Base-by-base conservation (phyloP, 176 grass and related monocot species). In the Cenchrus americanus region DNA sequence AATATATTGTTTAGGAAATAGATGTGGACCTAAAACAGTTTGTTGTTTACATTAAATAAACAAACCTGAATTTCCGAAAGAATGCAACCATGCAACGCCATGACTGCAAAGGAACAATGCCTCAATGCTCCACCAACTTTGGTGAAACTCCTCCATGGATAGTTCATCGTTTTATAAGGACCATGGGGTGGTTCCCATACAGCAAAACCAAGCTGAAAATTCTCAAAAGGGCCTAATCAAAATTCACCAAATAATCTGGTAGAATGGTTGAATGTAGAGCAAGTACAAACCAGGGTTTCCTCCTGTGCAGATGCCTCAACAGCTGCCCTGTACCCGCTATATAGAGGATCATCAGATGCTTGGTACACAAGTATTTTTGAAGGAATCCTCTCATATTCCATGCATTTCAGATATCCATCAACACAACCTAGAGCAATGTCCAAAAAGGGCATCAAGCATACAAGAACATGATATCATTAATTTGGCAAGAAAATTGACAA, bases 21-120 rank as follows among this genome's bases (percentile, higher is more conserved):
- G 60, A 75, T 47, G 22, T 4, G 75, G 32, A 75, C 67, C 22
- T 50, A 54, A 46, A 76, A 75, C 41, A 87, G 43, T 64, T 58
- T 69, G 4, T 26, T 66, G 3, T 73, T 53, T 3, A 57, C 43
- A 76, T 19, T 41, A 70, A 48, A 81, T 65, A 62, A 42, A 63
- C 76, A 80, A 80, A 99, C 97, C 93, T 96, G 97, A 78, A 99
- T 96, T 92, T 99, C 97, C 24, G 97, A 92, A 70, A 99, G 91
- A 94, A 99, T 94, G 90, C 93, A 99, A 44, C 93, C 97, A 89
- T 99, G 97, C 84, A 99, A 91, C 14, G 97, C 97, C 97, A 99
- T 99, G 62, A 99, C 89, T 75, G 78, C 92, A 42, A 99, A 99
- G 65, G 93, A 91, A 82, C 93, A 99, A 52, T 99, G 93, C 74